phyloP scores from a whole-genome alignment of 2,329 filamentous ascomycete genomes.

The Didymella glomerata region DNA sequence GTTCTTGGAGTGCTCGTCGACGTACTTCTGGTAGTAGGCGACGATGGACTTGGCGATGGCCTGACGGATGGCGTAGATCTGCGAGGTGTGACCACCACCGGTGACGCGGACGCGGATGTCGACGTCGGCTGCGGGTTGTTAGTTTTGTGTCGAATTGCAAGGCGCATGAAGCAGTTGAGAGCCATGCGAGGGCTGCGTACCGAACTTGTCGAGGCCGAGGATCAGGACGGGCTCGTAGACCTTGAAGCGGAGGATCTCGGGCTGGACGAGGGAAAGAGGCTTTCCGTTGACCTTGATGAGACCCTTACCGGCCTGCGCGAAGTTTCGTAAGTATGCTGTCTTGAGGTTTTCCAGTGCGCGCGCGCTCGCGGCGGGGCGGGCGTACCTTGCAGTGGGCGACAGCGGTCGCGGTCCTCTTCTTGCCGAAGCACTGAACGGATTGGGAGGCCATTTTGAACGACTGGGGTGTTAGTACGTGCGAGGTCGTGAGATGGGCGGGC shows the following conservation, averaged over 20 bases:
- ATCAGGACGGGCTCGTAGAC: slow-evolving; percentile 99
- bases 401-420: slow-evolving; percentile 73
- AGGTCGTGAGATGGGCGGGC: slow-evolving; percentile 40
- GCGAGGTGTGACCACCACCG: slow-evolving; percentile 96
- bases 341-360: slow-evolving; percentile 17
- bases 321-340: slow-evolving; percentile 38
- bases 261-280: slow-evolving; percentile 91
- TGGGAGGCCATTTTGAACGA: slow-evolving; percentile 54
- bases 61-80: slow-evolving; percentile 98
- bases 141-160: slow-evolving; percentile 11
- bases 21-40: slow-evolving; percentile 99
- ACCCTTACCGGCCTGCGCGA: slow-evolving; percentile 74
- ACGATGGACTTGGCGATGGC: slow-evolving; percentile 97
- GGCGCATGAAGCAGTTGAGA: too few species aligned
- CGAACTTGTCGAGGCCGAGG: slow-evolving; percentile 96
- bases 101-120: slow-evolving; percentile 97
- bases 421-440: slow-evolving; percentile 92
- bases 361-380: slow-evolving; percentile 33
- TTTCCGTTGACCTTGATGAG: slow-evolving; percentile 99
- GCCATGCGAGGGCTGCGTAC: slow-evolving; percentile 47
- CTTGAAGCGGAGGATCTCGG: slow-evolving; percentile 98
- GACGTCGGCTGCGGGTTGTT: slow-evolving; percentile 68
- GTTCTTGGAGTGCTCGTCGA: slow-evolving; percentile 99
- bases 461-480: slow-evolving; percentile 46
- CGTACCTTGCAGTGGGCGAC: slow-evolving; percentile 93